Conservation (phyloP, 495 filamentous ascomycete species). For the Monascus purpureus region DNA sequence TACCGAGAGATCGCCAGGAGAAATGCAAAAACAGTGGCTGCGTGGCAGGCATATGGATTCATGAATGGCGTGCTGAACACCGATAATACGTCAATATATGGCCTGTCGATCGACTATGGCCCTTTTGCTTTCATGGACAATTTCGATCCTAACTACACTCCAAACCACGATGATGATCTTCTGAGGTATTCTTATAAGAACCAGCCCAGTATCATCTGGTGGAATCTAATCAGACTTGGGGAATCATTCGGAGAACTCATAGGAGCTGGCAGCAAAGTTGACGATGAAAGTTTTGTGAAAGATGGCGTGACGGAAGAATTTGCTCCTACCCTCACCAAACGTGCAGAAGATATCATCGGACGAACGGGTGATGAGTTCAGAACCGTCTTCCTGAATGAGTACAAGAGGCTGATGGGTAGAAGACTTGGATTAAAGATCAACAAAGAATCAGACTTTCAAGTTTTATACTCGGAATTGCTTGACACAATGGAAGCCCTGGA, state of each 20-base stretch:
- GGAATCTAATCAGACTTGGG: slow-evolving; percentile 88
- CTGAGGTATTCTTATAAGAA: slow-evolving; percentile 84
- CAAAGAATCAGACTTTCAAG: slow-evolving; percentile 60
- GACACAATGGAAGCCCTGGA: slow-evolving; percentile 67
- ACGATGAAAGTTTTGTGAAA: slow-evolving; percentile 52
- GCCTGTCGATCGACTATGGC: slow-evolving; percentile 82
- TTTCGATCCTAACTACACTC: slow-evolving; percentile 88
- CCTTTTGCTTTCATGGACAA: slow-evolving; percentile 95
- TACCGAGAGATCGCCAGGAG: slow-evolving; percentile 78
- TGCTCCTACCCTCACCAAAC: slow-evolving; percentile 53
- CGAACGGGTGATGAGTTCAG: slow-evolving; percentile 74
- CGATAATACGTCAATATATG: slow-evolving; percentile 86
- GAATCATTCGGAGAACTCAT: slow-evolving; percentile 85
- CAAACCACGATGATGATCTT: slow-evolving; percentile 87
- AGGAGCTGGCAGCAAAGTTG: slow-evolving; percentile 53
- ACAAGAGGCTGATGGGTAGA: slow-evolving; percentile 64
- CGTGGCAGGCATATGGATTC: slow-evolving; percentile 95
- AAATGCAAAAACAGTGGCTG: slow-evolving; percentile 80
- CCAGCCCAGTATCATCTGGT: slow-evolving; percentile 94
- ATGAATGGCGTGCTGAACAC: slow-evolving; percentile 97
- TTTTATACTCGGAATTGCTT: slow-evolving; percentile 62
- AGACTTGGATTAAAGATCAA: slow-evolving; percentile 58
- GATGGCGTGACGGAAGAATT: slow-evolving; percentile 56
- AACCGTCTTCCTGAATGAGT: slow-evolving; percentile 69
- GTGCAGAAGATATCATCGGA: slow-evolving; percentile 71